A percentile compares a stretch with the other conserved stretches of the same genome.
Evolutionary conservation across 768 basidiomycete species (phyloP).

Genomic region (Rhizopogon roseolus): DNA sequence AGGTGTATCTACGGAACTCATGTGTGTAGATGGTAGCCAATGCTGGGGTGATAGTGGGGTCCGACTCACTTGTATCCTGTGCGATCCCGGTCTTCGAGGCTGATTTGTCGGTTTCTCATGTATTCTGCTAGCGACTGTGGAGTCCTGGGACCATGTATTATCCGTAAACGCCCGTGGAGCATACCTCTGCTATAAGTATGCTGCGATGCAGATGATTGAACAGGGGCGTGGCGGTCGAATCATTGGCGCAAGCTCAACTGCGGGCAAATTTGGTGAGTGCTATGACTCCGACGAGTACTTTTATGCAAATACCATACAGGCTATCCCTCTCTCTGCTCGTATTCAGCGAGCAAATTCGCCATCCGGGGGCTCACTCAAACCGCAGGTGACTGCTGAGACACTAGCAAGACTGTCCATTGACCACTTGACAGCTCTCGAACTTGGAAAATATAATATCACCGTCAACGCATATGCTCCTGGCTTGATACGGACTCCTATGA

Average conservation of each 20-base stretch:
- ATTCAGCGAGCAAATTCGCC: constrained; percentile 32
- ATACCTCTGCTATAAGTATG: constrained; percentile 21
- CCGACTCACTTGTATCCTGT: not conserved
- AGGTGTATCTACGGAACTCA: not conserved
- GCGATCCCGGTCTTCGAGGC: not conserved
- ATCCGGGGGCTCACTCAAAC: constrained; percentile 33
- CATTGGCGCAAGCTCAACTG: constrained; percentile 5
- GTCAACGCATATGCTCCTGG: constrained; percentile 22
- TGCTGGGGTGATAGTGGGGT: not conserved
- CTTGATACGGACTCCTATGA: constrained; percentile 3
- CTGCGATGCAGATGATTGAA: constrained; percentile 16
- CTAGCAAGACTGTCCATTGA: constrained; percentile 18
- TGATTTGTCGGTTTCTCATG: not conserved
- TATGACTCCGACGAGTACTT: not conserved
- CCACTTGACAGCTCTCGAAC: constrained; percentile 4
- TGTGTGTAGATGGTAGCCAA: constrained; percentile 2
- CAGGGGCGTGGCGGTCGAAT: constrained; percentile 13
- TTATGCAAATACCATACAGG: constrained; percentile 12
- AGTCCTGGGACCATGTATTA: constrained; percentile 23
- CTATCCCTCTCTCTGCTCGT: constrained; percentile 9
- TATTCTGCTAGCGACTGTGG: constrained; percentile 4
- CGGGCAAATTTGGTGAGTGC: constrained; percentile 1
- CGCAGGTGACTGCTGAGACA: constrained; percentile 6
- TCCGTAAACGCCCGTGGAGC: constrained; percentile 12
- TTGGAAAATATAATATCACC: constrained; percentile 13